Evolutionary conservation across 441 rosid genomes (phyloP), one percentile per base, ranked within the genome.

Genomic region (Macaranga tanarius): DNA sequence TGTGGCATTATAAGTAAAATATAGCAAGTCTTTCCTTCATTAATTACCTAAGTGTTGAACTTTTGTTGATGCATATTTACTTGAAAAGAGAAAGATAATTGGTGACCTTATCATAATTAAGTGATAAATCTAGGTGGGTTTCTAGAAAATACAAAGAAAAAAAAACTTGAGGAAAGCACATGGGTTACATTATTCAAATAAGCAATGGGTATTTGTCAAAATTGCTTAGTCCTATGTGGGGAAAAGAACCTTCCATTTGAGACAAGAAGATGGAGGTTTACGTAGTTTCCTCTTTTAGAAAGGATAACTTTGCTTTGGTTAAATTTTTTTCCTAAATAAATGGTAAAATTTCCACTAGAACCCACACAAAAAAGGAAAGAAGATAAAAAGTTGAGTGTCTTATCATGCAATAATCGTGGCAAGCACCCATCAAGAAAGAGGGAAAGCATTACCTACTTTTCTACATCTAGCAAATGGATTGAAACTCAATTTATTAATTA

Each of bases 231-330:
- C 65, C 38, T 66, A 59, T 59, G 64, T 28, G 28, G 23, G 70
- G 69, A 73, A 79, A 48, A 23, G 68, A 70, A 60, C 72, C 72
- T 77, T 72, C 73, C 23, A 10, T 40, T 63, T 58, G 26, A 44
- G 75, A 23, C 20, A 65, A 51, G 69, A 23, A 34, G 67, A 47
- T 4, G 20, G 45, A 47, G 16, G n/a, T 22, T 61, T 52, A 42
- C 65, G 73, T 47, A 64, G 50, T 77, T 75, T 79, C 82, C 76
- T n/a, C 38, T 60, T 71, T 50, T 51, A 26, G 74, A 67, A 20
- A 77, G 45, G n/a, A 57, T 48, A 67, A 52, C 61, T 72, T 61
- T 59, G 25, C 47, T 50, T 57, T 40, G 8, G 7, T 71, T 9
- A 42, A 7, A 7, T 42, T 42, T 10, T 10, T 10, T 10, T 10